phyloP scores from a whole-genome alignment of 2,329 filamentous ascomycete species.

The Penicillium janthinellum region DNA sequence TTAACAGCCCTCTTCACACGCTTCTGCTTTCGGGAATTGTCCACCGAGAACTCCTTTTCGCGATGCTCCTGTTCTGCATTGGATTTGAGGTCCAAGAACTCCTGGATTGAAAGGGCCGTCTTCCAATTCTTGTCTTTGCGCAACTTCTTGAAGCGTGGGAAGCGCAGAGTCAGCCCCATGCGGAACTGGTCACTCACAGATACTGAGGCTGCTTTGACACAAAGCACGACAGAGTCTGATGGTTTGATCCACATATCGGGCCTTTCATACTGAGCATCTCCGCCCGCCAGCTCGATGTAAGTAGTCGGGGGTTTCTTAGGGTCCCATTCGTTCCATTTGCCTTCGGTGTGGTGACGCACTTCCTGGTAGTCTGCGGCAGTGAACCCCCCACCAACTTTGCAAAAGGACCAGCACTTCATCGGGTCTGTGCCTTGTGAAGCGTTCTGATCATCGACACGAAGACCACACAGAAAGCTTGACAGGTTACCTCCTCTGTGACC shows the following conservation, averaged over 20 bases:
- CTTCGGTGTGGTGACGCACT: slow-evolving; percentile 80
- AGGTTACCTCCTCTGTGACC: slow-evolving; percentile 79
- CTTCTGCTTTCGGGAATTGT: slow-evolving; percentile 63
- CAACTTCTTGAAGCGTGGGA: slow-evolving; percentile 83
- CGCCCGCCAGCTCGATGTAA: slow-evolving; percentile 80
- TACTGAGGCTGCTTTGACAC: slow-evolving; percentile 84
- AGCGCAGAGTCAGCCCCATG: slow-evolving; percentile 75
- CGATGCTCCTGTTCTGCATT: slow-evolving; percentile 70
- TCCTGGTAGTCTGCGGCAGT: slow-evolving; percentile 80
- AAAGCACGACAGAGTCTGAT: slow-evolving; percentile 80
- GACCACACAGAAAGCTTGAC: slow-evolving; percentile 86
- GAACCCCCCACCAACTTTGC: slow-evolving; percentile 96
- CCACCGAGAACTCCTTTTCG: slow-evolving; percentile 74
- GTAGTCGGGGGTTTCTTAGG: slow-evolving; percentile 71
- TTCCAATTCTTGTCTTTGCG: slow-evolving; percentile 85
- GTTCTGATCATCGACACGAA: slow-evolving; percentile 72
- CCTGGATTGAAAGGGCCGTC: slow-evolving; percentile 72
- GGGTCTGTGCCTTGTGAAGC: slow-evolving; percentile 58
- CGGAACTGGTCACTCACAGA: slow-evolving; percentile 76
- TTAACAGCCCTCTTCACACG: slow-evolving; percentile 59
- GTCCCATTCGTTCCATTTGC: slow-evolving; percentile 91
- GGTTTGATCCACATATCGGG: slow-evolving; percentile 95
- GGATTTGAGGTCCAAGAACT: slow-evolving; percentile 72
- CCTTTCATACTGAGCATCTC: slow-evolving; percentile 71
- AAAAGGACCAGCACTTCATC: slow-evolving; percentile 89